phyloP scores from a whole-genome alignment of 495 filamentous ascomycete genomes.

The Aspergillus homomorphus region DNA sequence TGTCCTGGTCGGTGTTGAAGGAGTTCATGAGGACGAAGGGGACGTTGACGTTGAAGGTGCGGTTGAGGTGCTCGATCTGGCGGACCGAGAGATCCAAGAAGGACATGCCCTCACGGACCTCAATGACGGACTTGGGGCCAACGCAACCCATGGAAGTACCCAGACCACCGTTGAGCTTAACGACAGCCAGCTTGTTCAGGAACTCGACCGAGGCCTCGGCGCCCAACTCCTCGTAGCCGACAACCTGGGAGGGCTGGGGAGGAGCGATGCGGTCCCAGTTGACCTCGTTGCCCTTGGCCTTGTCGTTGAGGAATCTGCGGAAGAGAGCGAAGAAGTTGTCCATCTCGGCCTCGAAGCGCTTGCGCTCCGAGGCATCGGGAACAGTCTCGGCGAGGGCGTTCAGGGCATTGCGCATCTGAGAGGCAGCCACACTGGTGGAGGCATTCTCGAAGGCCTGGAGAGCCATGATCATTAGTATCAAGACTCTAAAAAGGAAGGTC shows the following conservation, averaged over 20 bases:
- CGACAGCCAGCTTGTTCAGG: slow-evolving; percentile 94
- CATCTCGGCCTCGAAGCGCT: slow-evolving; percentile 97
- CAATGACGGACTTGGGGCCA: slow-evolving; percentile 98
- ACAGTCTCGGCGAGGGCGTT: slow-evolving; percentile 90
- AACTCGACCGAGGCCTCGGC: slow-evolving; percentile 86
- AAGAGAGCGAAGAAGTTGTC: slow-evolving; percentile 99
- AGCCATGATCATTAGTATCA: slow-evolving; percentile 4
- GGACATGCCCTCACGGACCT: slow-evolving; percentile 99
- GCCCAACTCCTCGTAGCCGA: slow-evolving; percentile 83
- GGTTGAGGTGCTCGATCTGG: slow-evolving; percentile 99
- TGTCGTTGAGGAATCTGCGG: slow-evolving; percentile 96
- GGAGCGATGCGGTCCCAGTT: slow-evolving; percentile 96
- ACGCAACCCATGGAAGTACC: slow-evolving; percentile 99
- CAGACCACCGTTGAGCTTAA: slow-evolving; percentile 99
- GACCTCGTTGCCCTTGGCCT: slow-evolving; percentile 92
- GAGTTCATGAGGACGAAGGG: slow-evolving; percentile 99
- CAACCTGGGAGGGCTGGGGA: slow-evolving; percentile 85
- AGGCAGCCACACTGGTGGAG: slow-evolving; percentile 93
- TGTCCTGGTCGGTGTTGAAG: slow-evolving; percentile 99
- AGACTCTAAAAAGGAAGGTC: neutral
- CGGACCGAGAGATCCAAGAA: slow-evolving; percentile 98
- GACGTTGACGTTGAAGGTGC: slow-evolving; percentile 94
- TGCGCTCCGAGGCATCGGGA: slow-evolving; percentile 76
- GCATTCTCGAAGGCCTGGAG: slow-evolving; percentile 96
- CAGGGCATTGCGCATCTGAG: slow-evolving; percentile 97